Evolutionary conservation across 1,139 yeast genomes (phyloP).

Genomic region (Yamadazyma mexicana): DNA sequence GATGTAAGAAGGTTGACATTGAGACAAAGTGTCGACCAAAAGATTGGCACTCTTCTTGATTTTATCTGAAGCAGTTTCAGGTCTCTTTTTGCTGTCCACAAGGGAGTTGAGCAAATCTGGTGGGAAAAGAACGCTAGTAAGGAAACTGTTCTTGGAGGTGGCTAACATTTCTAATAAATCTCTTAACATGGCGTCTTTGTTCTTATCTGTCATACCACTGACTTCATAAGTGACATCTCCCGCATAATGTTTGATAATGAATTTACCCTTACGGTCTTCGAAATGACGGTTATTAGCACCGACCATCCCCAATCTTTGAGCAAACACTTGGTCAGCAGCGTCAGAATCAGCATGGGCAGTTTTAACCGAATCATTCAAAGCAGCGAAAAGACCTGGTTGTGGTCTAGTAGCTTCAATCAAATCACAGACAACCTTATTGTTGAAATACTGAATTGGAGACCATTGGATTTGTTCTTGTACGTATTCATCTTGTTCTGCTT

Average conservation of each 20-base stretch:
- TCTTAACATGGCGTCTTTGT: slow-evolving; percentile 90
- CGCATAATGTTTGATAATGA: slow-evolving; percentile 93
- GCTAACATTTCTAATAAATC: slow-evolving; percentile 80
- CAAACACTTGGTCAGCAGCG: slow-evolving; percentile 97
- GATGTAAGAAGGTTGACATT: slow-evolving; percentile 91
- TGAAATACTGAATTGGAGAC: slow-evolving; percentile 97
- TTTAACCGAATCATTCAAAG: slow-evolving; percentile 94
- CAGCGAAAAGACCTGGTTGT: slow-evolving; percentile 91
- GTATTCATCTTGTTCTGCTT: slow-evolving; percentile 97
- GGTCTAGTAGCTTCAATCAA: slow-evolving; percentile 93
- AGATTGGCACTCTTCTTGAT: slow-evolving; percentile 90
- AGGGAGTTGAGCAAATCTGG: slow-evolving; percentile 57
- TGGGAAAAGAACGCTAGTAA: slow-evolving; percentile 69
- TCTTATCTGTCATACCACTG: slow-evolving; percentile 91
- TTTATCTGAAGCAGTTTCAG: slow-evolving; percentile 97
- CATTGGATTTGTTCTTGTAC: slow-evolving; percentile 93
- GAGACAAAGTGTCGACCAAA: slow-evolving; percentile 83
- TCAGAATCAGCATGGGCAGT: slow-evolving; percentile 97
- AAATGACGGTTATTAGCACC: slow-evolving; percentile 79
- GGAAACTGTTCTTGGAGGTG: slow-evolving; percentile 68
- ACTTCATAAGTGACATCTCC: slow-evolving; percentile 97
- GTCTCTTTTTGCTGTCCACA: slow-evolving; percentile 74
- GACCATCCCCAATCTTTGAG: slow-evolving; percentile 86
- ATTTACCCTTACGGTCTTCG: slow-evolving; percentile 85
- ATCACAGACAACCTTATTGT: slow-evolving; percentile 96